A percentile compares a stretch with the other conserved stretches of the same genome.
phyloP scores from a whole-genome alignment of 805 yeast species.

The Gaillardinia entomophila region DNA sequence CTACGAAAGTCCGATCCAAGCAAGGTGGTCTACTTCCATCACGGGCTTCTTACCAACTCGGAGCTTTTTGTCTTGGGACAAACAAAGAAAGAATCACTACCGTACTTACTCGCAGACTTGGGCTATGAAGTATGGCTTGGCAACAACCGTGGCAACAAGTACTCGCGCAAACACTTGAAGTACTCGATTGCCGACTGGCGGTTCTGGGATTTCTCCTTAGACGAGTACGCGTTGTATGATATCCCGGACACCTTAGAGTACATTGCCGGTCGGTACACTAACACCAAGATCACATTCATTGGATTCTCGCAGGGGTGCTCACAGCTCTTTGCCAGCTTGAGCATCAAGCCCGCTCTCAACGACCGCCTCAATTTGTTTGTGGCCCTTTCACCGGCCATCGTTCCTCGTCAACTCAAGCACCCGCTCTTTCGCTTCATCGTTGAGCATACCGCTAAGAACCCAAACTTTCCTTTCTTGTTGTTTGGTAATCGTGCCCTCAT shows the following conservation, averaged over 20 bases:
- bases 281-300: constrained; percentile 14
- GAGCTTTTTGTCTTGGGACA: constrained; percentile 22
- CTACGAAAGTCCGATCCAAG: background rate
- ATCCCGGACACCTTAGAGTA: constrained; percentile 22
- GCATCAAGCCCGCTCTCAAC: constrained; percentile 19
- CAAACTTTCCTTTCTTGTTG: constrained; percentile 15
- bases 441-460: constrained; percentile 18
- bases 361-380: constrained; percentile 14
- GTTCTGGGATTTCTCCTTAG: constrained; percentile 28
- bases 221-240: constrained; percentile 26
- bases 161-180: constrained; percentile 24
- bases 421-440: constrained; percentile 19
- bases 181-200: constrained; percentile 14
- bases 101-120: constrained; percentile 13
- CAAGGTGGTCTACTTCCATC: constrained; percentile 25
- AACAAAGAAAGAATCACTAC: constrained; percentile 15
- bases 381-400: constrained; percentile 25
- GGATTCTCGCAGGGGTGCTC: constrained; percentile 30
- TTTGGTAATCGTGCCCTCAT: constrained; percentile 23
- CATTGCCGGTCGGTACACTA: constrained; percentile 11
- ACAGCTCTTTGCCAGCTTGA: constrained; percentile 25
- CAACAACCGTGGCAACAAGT: constrained; percentile 22
- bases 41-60: constrained; percentile 25
- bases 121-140: constrained; percentile 23
- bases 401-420: constrained; percentile 19